Conservation (phyloP, 2,329 filamentous ascomycete genomes). For the Pyricularia sp. region DNA sequence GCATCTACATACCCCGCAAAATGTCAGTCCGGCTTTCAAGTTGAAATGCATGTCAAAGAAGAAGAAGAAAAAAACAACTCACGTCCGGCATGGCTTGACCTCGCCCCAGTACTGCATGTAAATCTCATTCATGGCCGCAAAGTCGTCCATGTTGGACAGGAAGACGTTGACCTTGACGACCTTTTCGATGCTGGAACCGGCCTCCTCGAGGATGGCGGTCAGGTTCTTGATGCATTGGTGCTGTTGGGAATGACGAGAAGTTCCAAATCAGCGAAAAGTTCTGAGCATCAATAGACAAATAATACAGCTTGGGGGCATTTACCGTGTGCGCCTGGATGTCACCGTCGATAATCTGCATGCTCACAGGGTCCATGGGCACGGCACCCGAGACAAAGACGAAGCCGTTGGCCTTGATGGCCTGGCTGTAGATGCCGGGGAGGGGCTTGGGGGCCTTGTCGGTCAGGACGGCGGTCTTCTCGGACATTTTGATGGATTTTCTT, state of each 20-base stretch:
- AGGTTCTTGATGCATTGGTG: slow-evolving; percentile 64
- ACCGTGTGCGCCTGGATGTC: slow-evolving; percentile 57
- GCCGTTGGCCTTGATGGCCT: slow-evolving; percentile 57
- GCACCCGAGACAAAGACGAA: slow-evolving; percentile 65
- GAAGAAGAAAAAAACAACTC: slow-evolving; percentile 10
- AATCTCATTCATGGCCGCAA: slow-evolving; percentile 64
- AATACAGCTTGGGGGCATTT: slow-evolving; percentile 2
- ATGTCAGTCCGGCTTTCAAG: slow-evolving; percentile 7
- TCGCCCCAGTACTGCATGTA: slow-evolving; percentile 61
- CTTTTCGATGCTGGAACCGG: slow-evolving; percentile 53
- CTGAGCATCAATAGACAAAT: too few relatives aligned
- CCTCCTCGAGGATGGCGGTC: slow-evolving; percentile 57
- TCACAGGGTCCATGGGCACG: slow-evolving; percentile 54
- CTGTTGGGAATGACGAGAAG: slow-evolving; percentile 10
- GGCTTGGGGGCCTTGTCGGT: slow-evolving; percentile 31
- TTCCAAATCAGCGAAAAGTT: background rate
- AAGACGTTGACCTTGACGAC: slow-evolving; percentile 69
- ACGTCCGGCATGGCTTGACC: slow-evolving; percentile 35
- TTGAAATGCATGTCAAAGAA: background rate
- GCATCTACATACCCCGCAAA: slow-evolving; percentile 9
- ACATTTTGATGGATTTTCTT: slow-evolving; percentile 22
- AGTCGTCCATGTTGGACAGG: slow-evolving; percentile 64
- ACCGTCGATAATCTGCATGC: slow-evolving; percentile 48
- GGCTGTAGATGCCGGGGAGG: slow-evolving; percentile 28
- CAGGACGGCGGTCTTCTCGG: slow-evolving; percentile 30